Evolutionary conservation across 352 stramenopile species (phyloP), one percentile per base, ranked within the genome.

Genomic region (Phytophthora foliorum): DNA sequence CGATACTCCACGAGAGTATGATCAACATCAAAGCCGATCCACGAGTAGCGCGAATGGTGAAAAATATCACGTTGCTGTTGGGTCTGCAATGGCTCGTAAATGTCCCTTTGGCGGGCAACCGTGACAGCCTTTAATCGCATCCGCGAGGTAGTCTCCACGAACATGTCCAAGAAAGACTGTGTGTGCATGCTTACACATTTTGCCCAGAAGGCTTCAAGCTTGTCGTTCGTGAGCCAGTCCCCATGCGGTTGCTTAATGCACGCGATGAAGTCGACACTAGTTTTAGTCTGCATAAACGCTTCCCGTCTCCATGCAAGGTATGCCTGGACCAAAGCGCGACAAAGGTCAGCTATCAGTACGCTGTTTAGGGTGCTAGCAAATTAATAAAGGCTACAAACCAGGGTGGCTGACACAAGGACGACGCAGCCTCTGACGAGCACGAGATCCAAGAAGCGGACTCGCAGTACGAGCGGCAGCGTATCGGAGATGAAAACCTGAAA

Each of bases 11-110:
- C 77, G 2, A 86, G 67, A 4, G 77, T 86, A 60, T 88, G 80
- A 61, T 88, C 80, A 1, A 88, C 77, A 36, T 88, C 74, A 44
- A 88, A 88, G 14, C 80, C 80, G 52, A 88, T 78, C 80, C 80
- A 88, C n/a, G 63, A 74, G 67, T 88, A 88, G 8, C 66, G 53
- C 25, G 62, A 42, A 48, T 81, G 62, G 7, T 72, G 67, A 42
- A 81, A 82, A 24, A 82, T 63, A 57, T 74, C 71, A 3, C 77
- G 49, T 16, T 79, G 69, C 4, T 75, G 63, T 67, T 82, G 77
- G 1, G 51, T 60, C n/a, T 68, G 55, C 14, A 81, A 27, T 36
- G 67, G 65, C 13, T 69, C 41, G 21, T 63, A 67, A 22, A 56
- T 38, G 0, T 82, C 60, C 27, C 77, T 60, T 29, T 79, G 67